Conservation (phyloP, 164 flowering plant species). For the Dillenia turbinata region DNA sequence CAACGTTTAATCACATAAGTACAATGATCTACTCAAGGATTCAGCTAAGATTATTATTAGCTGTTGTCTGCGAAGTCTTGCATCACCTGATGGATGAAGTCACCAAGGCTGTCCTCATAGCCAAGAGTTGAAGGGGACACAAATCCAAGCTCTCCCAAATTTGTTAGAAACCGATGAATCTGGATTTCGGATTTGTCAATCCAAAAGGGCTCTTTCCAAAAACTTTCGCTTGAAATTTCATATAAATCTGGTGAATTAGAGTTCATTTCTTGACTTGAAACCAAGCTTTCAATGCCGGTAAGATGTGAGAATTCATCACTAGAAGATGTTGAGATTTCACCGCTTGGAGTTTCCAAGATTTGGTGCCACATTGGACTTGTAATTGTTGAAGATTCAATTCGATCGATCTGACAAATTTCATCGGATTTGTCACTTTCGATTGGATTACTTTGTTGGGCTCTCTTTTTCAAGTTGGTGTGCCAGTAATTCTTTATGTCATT, state of each 20-base stretch:
- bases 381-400: no score
- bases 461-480: constrained; percentile 1
- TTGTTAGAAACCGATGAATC: neutral
- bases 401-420: neutral
- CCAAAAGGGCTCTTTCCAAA: neutral
- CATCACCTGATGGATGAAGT: no score
- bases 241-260: neutral
- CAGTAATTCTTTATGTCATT: constrained; percentile 2
- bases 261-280: neutral
- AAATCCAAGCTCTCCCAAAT: neutral
- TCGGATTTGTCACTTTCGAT: neutral
- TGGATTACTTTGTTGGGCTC: neutral
- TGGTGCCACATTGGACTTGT: no score
- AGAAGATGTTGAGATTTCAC: no score
- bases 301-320: no score
- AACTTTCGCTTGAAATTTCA: neutral
- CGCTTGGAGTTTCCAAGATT: no score
- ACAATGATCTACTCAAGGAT: no score
- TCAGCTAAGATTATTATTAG: no score
- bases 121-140: neutral
- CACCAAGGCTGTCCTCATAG: no score
- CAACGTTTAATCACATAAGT: no score
- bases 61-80: no score
- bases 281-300: no score
- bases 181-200: constrained; percentile 3